Evolutionary conservation across 768 basidiomycete genomes (phyloP), one percentile per base, ranked within the genome.

Genomic region (Naganishia onofrii): DNA sequence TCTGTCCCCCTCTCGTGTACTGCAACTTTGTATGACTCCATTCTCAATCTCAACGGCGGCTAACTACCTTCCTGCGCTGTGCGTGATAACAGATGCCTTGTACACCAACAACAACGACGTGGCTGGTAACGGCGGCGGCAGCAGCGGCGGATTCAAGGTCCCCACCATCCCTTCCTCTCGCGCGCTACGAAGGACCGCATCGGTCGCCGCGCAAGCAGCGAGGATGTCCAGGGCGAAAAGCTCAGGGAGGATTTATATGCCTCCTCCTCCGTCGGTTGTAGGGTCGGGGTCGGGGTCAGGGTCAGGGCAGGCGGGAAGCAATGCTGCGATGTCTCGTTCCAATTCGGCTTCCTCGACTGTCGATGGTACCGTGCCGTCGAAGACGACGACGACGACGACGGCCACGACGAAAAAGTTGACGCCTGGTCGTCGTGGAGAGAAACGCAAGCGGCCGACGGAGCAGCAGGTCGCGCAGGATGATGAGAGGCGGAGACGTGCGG

Each of bases 361-460:
- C 13, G 42, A 55, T 26, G 60, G 15, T 2, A 12, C 7, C 12
- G n/a, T 60, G 31, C 4, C 28, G 44, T 15, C 52, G 44, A 29
- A n/a, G n/a, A n/a, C 23, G 28, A 32, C 46, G 44, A 60, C 34
- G 52, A 42, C 9, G 26, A 53, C 48, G 4, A 51, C 26, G 23
- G n/a, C 21, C 28, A 26, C 55, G 2, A 28, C 31, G 23, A 71
- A 72, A 38, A 69, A 68, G 46, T n/a, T 74, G 29, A 77, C 79
- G 13, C 79, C 77, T 5, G 78, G 76, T 19, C 55, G 78, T 21
- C 66, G 79, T 67, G 78, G 77, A 0, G 79, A 80, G 69, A 80
- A 80, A 63, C 52, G 79, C 28, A 77, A 56, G 28, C 46, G 69
- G 68, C 36, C 56, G 3, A 71, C 42, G 28, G 44, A 74, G 63